phyloP scores from a whole-genome alignment of 2,329 filamentous ascomycete species.

The Colletotrichum sp. region DNA sequence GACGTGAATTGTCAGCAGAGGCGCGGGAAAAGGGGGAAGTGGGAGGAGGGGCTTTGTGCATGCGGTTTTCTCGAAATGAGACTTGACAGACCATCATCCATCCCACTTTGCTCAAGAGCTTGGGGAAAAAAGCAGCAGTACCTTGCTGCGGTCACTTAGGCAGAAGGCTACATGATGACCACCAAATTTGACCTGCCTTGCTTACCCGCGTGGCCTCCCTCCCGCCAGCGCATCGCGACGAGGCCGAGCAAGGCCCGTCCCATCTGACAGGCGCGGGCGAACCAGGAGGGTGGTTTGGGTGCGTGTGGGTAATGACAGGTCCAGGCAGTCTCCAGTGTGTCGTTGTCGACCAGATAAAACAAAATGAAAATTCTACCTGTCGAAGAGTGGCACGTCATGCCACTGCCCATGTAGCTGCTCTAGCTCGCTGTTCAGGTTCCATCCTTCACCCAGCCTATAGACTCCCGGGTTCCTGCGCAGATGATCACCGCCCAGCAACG shows the following conservation, averaged over 20 bases:
- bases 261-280: constrained; percentile 13
- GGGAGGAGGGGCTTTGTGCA: not conserved
- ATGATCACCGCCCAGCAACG: constrained; percentile 26
- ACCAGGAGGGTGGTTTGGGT: not conserved
- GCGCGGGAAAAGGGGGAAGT: too few relatives aligned
- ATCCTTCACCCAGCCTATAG: constrained; percentile 4
- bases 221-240: constrained; percentile 18
- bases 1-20: not conserved
- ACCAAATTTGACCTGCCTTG: not conserved
- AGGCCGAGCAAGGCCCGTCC: constrained; percentile 17
- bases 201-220: not conserved
- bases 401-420: not conserved
- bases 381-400: constrained; percentile 11
- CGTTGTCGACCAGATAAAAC: not conserved
- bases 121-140: not conserved
- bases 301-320: not conserved
- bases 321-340: not conserved
- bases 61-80: not conserved
- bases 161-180: not conserved
- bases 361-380: not conserved
- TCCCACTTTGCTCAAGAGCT: not conserved
- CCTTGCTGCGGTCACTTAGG: not conserved
- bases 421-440: not conserved
- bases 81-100: not conserved
- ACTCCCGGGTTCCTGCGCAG: constrained; percentile 35